These are phyloP conservation scores for Ogataea henricii DNA, from an alignment of 805 yeast genomes.

Conservation along the genomic window DNA sequence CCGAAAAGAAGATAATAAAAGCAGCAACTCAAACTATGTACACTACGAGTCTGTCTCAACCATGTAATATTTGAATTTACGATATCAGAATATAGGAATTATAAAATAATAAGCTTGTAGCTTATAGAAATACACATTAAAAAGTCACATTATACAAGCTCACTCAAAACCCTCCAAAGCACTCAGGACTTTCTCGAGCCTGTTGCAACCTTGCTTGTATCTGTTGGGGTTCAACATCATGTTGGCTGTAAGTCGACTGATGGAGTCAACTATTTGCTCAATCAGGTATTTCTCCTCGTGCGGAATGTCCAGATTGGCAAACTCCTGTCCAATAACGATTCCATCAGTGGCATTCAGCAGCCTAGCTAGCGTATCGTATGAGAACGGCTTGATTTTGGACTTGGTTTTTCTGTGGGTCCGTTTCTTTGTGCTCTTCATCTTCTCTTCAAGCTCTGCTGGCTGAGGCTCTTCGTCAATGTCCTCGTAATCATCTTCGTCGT, in stretches of 20 bases:
- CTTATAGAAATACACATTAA: background rate
- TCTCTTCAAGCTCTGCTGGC: background rate
- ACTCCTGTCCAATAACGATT: slow-evolving; percentile 66
- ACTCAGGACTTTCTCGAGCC: slow-evolving; percentile 79
- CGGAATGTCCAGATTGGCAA: slow-evolving; percentile 72
- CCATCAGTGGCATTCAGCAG: slow-evolving; percentile 61
- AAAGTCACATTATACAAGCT: slow-evolving; percentile 11
- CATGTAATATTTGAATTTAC: background rate
- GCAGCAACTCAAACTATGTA: background rate
- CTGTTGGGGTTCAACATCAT: slow-evolving; percentile 85
- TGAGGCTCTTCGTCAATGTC: slow-evolving; percentile 19
- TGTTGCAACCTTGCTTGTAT: slow-evolving; percentile 73
- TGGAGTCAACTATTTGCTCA: slow-evolving; percentile 83
- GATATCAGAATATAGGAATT: too few species aligned
- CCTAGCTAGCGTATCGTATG: slow-evolving; percentile 48
- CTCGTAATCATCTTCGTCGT: slow-evolving; percentile 22
- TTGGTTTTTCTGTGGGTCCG: slow-evolving; percentile 22
- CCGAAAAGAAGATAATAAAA: slow-evolving; percentile 14
- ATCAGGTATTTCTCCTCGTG: slow-evolving; percentile 73
- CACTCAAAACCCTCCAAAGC: slow-evolving; percentile 79
- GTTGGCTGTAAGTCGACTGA: slow-evolving; percentile 84
- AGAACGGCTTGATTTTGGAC: slow-evolving; percentile 35
- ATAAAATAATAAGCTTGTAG: background rate
- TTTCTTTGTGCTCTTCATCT: slow-evolving; percentile 8
- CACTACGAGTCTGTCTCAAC: too few species aligned